These are phyloP conservation scores for Claviceps quebecensis DNA, from an alignment of 2,329 filamentous ascomycete species.

Conservation along the genomic window DNA sequence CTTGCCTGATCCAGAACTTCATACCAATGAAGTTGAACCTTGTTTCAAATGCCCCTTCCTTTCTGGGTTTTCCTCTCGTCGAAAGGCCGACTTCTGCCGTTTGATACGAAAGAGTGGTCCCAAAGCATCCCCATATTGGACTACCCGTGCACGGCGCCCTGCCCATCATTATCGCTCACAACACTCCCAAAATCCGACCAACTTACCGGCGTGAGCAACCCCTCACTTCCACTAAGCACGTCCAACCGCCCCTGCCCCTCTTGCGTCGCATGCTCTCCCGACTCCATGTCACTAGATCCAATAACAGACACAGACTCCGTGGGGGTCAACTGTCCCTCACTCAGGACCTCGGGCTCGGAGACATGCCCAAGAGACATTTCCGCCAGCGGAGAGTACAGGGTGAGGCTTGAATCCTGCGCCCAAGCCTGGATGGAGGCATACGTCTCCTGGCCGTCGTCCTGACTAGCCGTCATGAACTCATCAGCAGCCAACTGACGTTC, in stretches of 20 bases:
- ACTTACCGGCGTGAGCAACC: slow-evolving; percentile 44
- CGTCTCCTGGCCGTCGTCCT: slow-evolving; percentile 31
- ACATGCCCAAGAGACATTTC: slow-evolving; percentile 31
- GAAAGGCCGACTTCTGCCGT: no score
- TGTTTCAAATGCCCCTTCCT: no score
- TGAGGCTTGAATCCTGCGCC: slow-evolving; percentile 39
- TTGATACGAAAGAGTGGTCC: no score
- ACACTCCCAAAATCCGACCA: slow-evolving; percentile 54
- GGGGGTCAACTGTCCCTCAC: slow-evolving; percentile 41
- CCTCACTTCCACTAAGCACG: slow-evolving; percentile 45
- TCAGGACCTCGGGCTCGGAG: slow-evolving; percentile 38
- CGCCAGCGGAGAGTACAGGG: slow-evolving; percentile 49
- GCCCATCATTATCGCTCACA: slow-evolving; percentile 39
- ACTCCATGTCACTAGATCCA: slow-evolving; percentile 32
- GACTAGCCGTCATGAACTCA: slow-evolving; percentile 39
- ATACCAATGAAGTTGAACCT: no score
- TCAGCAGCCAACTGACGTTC: slow-evolving; percentile 25
- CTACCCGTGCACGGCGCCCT: slow-evolving; percentile 6
- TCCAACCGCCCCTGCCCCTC: slow-evolving; percentile 32
- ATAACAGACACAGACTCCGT: slow-evolving; percentile 43
- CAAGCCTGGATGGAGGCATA: slow-evolving; percentile 52
- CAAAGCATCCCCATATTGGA: no score
- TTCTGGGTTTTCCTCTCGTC: no score
- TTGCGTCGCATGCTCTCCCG: slow-evolving; percentile 25
- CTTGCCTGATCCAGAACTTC: background rate